phyloP scores from a whole-genome alignment of 768 basidiomycete species.

The Holtermanniella nyarrowii region DNA sequence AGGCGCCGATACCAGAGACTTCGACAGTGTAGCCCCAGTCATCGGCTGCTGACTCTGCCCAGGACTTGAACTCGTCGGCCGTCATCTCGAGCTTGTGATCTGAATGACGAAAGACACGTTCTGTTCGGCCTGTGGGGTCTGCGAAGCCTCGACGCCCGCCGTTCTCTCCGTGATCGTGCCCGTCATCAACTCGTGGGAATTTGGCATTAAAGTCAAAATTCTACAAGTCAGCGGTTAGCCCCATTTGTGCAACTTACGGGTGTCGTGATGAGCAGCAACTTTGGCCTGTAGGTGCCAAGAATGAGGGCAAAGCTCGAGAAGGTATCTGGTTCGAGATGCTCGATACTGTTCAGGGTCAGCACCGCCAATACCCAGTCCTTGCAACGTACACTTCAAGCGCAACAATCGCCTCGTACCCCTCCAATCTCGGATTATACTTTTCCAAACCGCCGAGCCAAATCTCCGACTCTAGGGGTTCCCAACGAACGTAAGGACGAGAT shows the following conservation, averaged over 20 bases:
- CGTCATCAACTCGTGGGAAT: conserved; percentile 29
- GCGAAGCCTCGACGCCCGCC: conserved; percentile 29
- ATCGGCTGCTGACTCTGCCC: conserved; percentile 26
- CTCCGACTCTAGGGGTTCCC: conserved; percentile 28
- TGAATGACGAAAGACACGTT: conserved; percentile 37
- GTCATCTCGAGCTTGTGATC: conserved; percentile 42
- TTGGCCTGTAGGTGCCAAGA: conserved; percentile 39
- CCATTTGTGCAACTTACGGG: conserved; percentile 23
- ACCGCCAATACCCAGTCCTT: no score
- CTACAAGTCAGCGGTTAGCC: conserved; percentile 2
- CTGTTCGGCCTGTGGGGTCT: conserved; percentile 40
- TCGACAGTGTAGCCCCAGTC: conserved; percentile 39
- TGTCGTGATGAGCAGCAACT: conserved; percentile 37
- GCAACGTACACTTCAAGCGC: conserved; percentile 29
- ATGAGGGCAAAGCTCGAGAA: conserved; percentile 39
- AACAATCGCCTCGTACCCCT: conserved; percentile 38
- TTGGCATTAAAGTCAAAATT: conserved; percentile 40
- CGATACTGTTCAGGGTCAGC: conserved; percentile 15
- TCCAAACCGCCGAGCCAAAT: conserved; percentile 38
- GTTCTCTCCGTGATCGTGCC: conserved; percentile 10
- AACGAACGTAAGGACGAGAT: conserved; percentile 17
- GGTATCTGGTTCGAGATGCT: conserved; percentile 35
- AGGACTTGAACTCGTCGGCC: conserved; percentile 32
- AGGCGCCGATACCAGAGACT: conserved; percentile 34
- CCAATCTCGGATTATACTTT: conserved; percentile 35